Base-by-base conservation (phyloP, 768 basidiomycete species). In the Galerina marginata region DNA sequence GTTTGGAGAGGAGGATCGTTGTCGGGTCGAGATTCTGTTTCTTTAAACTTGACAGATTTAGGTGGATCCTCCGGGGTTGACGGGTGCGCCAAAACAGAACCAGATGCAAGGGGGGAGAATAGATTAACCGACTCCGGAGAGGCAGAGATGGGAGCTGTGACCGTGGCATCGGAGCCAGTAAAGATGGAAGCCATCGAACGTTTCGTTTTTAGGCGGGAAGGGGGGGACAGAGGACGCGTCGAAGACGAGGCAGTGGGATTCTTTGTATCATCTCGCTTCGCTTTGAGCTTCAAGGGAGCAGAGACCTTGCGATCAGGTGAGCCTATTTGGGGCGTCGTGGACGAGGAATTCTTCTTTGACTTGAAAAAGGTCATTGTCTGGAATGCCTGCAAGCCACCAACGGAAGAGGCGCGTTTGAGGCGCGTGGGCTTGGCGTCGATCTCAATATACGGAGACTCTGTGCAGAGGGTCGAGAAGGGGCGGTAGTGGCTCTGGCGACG, bases 181-280 rank as follows among this genome's bases (percentile, higher is more conserved):
- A 77, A 71, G 50, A 79, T 69, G 26, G 79, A 73, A 14, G 71
- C 68, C 50, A 79, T 67, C 11, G 80, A 79, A 48, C 73, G 71
- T 65, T 79, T 79, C 62, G 74, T 76, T 71, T 72, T 77, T 53
- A 77, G 56, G 44, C 60, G 62, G 40, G 60, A 61, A 33, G 46
- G 25, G 29, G 55, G 33, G 12, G 58, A 48, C 10, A 36, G 49
- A 52, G 54, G 60, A 63, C 55, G 45, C n/a, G 25, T 10, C 51
- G n/a, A 40, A 40, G 39, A 37, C 38, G 39, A 40, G 39, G 9
- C 38, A 37, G 26, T 33, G 55, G 45, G 15, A 20, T 16, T 12
- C 37, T 60, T 55, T 44, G 54, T 55, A 1, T n/a, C 59, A 50
- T 60, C 33, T 11, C 15, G 43, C 38, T 29, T 51, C 44, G 42